phyloP scores from a whole-genome alignment of 345 rosid species.

The Citrus maxima region DNA sequence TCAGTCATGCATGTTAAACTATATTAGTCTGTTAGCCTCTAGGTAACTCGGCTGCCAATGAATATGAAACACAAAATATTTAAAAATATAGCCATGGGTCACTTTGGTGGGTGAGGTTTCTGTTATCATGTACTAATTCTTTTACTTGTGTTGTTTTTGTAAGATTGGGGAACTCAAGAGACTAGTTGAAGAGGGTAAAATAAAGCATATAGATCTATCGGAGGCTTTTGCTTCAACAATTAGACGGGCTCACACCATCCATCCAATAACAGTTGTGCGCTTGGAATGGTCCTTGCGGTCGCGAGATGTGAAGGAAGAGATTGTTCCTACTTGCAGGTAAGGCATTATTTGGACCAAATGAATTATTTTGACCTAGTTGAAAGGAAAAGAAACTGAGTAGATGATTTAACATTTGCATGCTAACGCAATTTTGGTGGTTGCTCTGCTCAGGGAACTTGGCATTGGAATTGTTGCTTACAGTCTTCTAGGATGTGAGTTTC shows the following conservation, averaged over 20 bases:
- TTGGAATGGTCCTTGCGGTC: slow-evolving; percentile 80
- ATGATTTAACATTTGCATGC: not conserved
- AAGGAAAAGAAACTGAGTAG: not conserved
- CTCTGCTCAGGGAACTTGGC: slow-evolving; percentile 54
- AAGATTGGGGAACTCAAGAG: slow-evolving; percentile 64
- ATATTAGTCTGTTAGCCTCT: not conserved
- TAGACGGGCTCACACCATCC: slow-evolving; percentile 70
- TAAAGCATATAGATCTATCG: slow-evolving; percentile 61
- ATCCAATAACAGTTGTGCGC: slow-evolving; percentile 62
- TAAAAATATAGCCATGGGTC: not conserved
- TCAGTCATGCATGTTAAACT: not conserved
- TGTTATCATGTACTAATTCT: not conserved
- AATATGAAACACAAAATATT: no score
- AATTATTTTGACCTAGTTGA: not conserved
- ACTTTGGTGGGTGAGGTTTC: not conserved
- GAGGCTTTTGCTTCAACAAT: slow-evolving; percentile 82
- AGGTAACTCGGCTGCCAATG: not conserved
- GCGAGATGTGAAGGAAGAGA: slow-evolving; percentile 70
- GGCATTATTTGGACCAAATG: slow-evolving; percentile 31
- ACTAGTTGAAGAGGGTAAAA: slow-evolving; percentile 67
- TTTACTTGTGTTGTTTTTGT: not conserved
- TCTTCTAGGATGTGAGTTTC: slow-evolving; percentile 64
- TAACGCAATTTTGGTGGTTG: not conserved
- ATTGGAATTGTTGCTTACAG: slow-evolving; percentile 70
- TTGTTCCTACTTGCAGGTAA: slow-evolving; percentile 19